Evolutionary conservation across 257 asterid genomes (phyloP).

Genomic region (Solanum virginianum): DNA sequence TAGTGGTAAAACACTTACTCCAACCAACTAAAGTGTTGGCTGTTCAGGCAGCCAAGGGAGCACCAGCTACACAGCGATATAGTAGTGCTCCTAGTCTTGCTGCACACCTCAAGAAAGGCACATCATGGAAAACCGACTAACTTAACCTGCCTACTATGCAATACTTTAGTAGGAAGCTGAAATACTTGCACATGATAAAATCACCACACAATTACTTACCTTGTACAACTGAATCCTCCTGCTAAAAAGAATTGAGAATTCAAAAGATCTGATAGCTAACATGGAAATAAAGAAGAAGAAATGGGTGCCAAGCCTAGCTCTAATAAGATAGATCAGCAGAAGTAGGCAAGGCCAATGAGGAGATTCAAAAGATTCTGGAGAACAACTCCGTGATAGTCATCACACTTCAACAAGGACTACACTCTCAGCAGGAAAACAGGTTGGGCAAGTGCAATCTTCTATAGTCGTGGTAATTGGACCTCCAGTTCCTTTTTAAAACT

Average conservation of each 20-base stretch:
- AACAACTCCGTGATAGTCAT: no score
- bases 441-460: no score
- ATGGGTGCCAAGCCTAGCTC: no score
- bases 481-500: no score
- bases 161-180: not conserved
- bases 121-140: not conserved
- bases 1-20: not conserved
- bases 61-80: not conserved
- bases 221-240: not conserved
- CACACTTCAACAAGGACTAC: no score
- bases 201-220: not conserved
- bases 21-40: not conserved
- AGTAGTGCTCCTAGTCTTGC: not conserved
- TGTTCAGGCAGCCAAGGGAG: not conserved
- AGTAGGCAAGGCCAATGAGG: no score
- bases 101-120: not conserved
- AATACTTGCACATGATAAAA: not conserved
- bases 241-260: not conserved
- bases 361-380: no score
- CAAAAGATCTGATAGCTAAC: not conserved
- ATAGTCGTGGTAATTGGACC: no score
- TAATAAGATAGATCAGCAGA: no score
- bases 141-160: not conserved
- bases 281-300: not conserved
- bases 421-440: no score